Percentiles rank a stretch among this genome's conserved stretches.
These are phyloP conservation scores for Colletotrichum incanum DNA, from an alignment of 2,329 filamentous ascomycete genomes.

Conservation along the genomic window DNA sequence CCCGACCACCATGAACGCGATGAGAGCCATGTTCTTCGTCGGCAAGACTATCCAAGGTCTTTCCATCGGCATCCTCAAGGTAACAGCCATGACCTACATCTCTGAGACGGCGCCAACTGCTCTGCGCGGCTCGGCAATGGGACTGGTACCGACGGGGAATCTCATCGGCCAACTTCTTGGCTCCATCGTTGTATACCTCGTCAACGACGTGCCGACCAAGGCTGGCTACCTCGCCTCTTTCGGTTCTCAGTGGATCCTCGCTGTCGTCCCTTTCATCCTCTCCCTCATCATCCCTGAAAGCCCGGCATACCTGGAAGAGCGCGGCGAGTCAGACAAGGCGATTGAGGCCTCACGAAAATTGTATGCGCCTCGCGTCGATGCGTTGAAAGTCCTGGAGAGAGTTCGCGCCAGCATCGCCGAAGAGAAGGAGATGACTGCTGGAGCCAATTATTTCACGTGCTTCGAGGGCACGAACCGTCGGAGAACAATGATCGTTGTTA, in stretches of 20 bases:
- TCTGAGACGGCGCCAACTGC: constrained; percentile 50
- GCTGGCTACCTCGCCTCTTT: constrained; percentile 48
- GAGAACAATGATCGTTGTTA: constrained; percentile 57
- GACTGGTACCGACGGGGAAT: constrained; percentile 49
- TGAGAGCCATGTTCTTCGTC: constrained; percentile 47
- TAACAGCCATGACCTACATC: constrained; percentile 56
- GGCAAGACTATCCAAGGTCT: constrained; percentile 49
- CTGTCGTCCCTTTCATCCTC: constrained; percentile 44
- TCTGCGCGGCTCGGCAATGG: constrained; percentile 49
- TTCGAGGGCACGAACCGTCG: constrained; percentile 60
- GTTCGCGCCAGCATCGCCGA: constrained; percentile 57
- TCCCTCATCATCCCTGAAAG: constrained; percentile 50
- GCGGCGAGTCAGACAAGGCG: constrained; percentile 42
- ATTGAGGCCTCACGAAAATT: constrained; percentile 44
- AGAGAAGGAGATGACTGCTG: constrained; percentile 51
- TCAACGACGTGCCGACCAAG: constrained; percentile 44
- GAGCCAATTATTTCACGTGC: constrained; percentile 58
- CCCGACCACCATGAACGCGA: constrained; percentile 22
- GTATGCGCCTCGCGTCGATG: constrained; percentile 45
- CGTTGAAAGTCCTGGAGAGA: constrained; percentile 39
- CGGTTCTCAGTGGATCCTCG: constrained; percentile 48
- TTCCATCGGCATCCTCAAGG: constrained; percentile 48
- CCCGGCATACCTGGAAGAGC: constrained; percentile 46
- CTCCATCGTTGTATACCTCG: constrained; percentile 45
- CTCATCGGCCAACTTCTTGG: constrained; percentile 49